Evolutionary conservation across 345 rosid species (phyloP).

Genomic region (Barbarea vulgaris): DNA sequence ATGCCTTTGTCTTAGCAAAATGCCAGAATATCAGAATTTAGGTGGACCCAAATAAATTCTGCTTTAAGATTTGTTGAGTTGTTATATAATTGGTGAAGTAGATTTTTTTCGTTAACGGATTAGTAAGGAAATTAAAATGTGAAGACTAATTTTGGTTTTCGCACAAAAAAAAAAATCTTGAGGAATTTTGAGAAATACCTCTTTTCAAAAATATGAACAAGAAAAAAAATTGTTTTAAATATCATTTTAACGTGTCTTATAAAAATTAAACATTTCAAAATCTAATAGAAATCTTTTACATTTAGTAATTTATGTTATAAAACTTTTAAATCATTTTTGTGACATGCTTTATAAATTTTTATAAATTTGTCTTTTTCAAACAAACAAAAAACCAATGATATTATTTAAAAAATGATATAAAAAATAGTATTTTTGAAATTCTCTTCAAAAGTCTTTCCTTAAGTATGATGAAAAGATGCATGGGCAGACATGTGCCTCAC

Average conservation of each 20-base stretch:
- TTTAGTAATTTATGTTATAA: not conserved
- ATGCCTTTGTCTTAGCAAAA: not conserved
- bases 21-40: not conserved
- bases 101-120: not conserved
- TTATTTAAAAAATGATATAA: too few relatives aligned
- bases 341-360: not conserved
- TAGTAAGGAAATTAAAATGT: not conserved
- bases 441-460: not conserved
- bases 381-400: too few relatives aligned
- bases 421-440: not conserved
- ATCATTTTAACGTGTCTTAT: not conserved
- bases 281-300: too few relatives aligned
- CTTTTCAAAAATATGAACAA: not conserved
- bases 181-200: not conserved
- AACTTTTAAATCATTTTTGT: not conserved
- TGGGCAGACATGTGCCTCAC: conserved; percentile 11
- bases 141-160: not conserved
- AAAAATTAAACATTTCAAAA: too few relatives aligned
- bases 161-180: not conserved
- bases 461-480: not conserved
- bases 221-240: not conserved
- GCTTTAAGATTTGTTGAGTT: not conserved
- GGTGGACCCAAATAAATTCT: not conserved
- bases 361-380: not conserved
- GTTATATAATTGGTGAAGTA: not conserved